Evolutionary conservation across 352 stramenopile species (phyloP), one percentile per base, ranked within the genome.

Genomic region (Globisporangium echinulatum): DNA sequence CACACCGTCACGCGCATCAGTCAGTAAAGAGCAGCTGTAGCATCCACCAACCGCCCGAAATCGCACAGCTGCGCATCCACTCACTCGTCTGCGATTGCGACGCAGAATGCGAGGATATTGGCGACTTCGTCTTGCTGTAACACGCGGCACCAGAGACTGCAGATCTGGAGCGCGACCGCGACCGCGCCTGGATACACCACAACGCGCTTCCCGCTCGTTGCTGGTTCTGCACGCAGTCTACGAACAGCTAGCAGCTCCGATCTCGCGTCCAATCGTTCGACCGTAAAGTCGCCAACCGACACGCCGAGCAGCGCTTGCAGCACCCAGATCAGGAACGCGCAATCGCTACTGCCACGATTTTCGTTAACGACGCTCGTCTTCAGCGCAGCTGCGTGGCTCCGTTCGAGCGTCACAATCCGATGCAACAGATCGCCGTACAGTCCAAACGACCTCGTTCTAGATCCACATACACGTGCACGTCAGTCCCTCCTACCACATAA

Each of bases 391-490:
- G 25, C 25, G 25, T 53, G 15, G 17, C 48, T 25, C 19, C 7
- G 25, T 25, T 33, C 42, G 5, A 14, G 33, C 54, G 19, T 55
- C 39, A 63, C 48, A 7, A 63, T 64, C 15, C 54, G 54, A 36
- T 78, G 47, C 3, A 75, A 38, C 19, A 75, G 49, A n/a, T 67
- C 57, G 3, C 64, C 61, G 46, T 71, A 78, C 33, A 74, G 66
- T 10, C 56, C 56, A 51, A 71, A 78, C 7, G 64, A 67, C 13
- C 64, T 52, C 10, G 59, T 48, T 17, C 69, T 77, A 11, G 46
- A 17, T 17, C 43, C 5, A 33, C 25, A 33, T 1, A 15, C 43
- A 48, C 43, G 11, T 48, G 43, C 43, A 48, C 43, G 11, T 17
- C 25, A 33, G 25, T 33, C 25, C 25, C 25, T 33, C 25, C 25